Conservation (phyloP, 139 green algal species). For the Zygnema cylindricum region DNA sequence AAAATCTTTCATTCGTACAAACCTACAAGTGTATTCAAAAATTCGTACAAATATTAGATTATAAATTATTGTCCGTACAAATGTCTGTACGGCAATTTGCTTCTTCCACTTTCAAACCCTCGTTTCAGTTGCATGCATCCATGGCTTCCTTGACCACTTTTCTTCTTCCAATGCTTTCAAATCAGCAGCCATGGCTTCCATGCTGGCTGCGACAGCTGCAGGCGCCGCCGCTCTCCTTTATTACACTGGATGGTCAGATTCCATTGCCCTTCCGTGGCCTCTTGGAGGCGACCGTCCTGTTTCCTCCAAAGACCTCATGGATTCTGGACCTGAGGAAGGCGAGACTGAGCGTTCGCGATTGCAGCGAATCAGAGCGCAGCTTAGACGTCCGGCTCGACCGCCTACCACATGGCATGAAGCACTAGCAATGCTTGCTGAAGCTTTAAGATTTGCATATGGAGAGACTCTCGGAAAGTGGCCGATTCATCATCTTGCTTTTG, state of each 20-base stretch:
- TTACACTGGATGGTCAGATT: constrained; percentile 29
- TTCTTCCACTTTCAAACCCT: no score
- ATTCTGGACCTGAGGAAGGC: neutral
- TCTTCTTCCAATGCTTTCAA: no score
- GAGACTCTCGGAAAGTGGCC: constrained; percentile 63
- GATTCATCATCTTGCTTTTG: constrained; percentile 52
- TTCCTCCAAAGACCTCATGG: constrained; percentile 9
- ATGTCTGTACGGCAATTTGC: no score
- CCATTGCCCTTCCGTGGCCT: neutral
- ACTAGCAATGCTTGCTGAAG: constrained; percentile 40
- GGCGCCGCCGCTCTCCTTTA: constrained; percentile 45
- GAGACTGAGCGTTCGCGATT: constrained; percentile 1
- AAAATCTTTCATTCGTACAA: no score
- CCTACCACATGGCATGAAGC: constrained; percentile 45
- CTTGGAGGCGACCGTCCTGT: neutral
- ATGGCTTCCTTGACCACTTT: no score
- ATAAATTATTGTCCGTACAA: no score
- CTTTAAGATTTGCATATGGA: constrained; percentile 48
- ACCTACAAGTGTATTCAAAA: no score
- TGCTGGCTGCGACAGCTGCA: constrained; percentile 33
- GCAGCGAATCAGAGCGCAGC: neutral
- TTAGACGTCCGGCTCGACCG: constrained; percentile 10
- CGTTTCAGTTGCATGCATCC: no score
- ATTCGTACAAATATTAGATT: no score
- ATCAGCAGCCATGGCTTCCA: constrained; percentile 36